phyloP scores from a whole-genome alignment of 2,329 filamentous ascomycete genomes.

The Trichoderma atrobrunneum region DNA sequence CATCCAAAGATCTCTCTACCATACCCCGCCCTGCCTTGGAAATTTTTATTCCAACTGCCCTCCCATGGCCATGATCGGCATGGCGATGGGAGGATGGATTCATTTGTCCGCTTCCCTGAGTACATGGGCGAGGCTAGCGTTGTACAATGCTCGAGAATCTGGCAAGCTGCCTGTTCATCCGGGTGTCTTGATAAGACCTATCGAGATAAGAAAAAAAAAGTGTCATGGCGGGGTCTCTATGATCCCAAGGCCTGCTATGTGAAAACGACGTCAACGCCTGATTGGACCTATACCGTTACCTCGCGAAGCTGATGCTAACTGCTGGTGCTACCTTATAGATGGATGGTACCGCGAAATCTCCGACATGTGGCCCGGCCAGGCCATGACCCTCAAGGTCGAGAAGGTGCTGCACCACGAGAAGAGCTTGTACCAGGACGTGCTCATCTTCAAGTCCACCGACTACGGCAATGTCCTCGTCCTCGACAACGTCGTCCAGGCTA shows the following conservation, averaged over 20 bases:
- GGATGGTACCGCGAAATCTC: constrained; percentile 99
- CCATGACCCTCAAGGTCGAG: constrained; percentile 97
- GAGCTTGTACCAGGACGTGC: constrained; percentile 97
- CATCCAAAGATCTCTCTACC: not conserved
- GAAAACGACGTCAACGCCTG: not conserved
- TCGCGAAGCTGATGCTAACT: not conserved
- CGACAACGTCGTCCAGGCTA: constrained; percentile 98
- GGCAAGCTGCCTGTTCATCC: not conserved
- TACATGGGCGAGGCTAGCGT: not conserved
- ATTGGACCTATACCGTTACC: not conserved
- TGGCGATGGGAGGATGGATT: not conserved
- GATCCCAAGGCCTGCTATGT: not conserved
- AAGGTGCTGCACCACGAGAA: constrained; percentile 99
- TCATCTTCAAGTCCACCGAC: constrained; percentile 98
- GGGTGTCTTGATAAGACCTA: not conserved
- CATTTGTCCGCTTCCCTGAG: not conserved
- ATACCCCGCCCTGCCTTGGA: constrained; percentile 22
- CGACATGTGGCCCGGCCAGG: constrained; percentile 98
- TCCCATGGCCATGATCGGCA: constrained; percentile 18
- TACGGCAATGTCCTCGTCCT: constrained; percentile 94
- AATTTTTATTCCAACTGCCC: constrained; percentile 19
- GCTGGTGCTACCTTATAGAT: constrained; percentile 58
- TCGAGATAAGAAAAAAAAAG: constrained; percentile 2
- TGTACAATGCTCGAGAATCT: not conserved
- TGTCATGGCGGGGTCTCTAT: not conserved